These are phyloP conservation scores for Xylaria acuta DNA, from an alignment of 495 filamentous ascomycete species.

Conservation along the genomic window DNA sequence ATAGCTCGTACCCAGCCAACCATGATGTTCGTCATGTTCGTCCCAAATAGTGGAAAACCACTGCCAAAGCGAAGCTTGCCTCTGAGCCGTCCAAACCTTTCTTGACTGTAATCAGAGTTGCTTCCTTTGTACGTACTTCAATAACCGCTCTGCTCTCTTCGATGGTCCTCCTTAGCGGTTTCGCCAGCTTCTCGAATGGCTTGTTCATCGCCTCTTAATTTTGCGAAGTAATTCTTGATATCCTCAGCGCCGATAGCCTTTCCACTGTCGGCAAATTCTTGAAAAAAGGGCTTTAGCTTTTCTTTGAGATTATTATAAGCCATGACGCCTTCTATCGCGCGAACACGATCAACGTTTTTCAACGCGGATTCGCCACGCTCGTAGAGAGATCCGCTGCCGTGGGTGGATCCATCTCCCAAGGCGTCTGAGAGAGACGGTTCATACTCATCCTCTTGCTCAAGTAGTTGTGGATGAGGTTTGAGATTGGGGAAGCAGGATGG, in stretches of 20 bases:
- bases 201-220: conserved; percentile 82
- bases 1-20: conserved; percentile 12
- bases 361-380: conserved; percentile 91
- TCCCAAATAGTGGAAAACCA: background rate
- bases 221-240: conserved; percentile 95
- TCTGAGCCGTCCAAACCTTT: background rate
- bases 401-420: conserved; percentile 53
- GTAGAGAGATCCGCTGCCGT: conserved; percentile 71
- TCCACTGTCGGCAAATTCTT: conserved; percentile 91
- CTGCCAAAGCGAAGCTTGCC: background rate
- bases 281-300: conserved; percentile 88
- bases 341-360: conserved; percentile 86
- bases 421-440: conserved; percentile 78
- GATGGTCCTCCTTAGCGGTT: conserved; percentile 51
- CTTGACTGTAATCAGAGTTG: background rate
- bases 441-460: conserved; percentile 93
- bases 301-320: conserved; percentile 95
- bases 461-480: conserved; percentile 71
- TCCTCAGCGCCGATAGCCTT: conserved; percentile 88
- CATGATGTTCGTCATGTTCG: background rate
- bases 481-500: conserved; percentile 77
- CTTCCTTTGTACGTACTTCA: conserved; percentile 30
- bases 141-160: conserved; percentile 67
- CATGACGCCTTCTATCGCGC: conserved; percentile 96
- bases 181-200: conserved; percentile 57